Evolutionary conservation across 202 grass and related monocot species (phyloP), one percentile per base, ranked within the genome.

Genomic region (Bolboschoenoplectus hybrid): DNA sequence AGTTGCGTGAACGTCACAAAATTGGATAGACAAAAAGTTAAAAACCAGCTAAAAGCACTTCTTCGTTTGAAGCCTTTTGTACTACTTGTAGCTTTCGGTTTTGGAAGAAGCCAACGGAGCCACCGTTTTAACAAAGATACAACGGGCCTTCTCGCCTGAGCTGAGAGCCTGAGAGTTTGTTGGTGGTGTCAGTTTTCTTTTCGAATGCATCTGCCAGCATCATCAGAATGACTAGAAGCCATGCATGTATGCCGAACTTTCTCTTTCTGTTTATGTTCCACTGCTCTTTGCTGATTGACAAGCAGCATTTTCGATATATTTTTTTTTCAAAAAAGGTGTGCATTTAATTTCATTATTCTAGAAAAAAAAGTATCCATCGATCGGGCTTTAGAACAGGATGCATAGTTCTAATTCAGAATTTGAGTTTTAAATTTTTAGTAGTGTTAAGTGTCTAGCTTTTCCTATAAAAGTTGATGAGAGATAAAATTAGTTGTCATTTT

Each of bases 31-130:
- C 19, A 74, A 74, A 50, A 51, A 1, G 26, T 26, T 26, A 58
- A 58, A 58, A 58, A 70, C 67, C 71, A 74, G 20, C 51, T 51
- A 74, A 74, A 26, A 74, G 71, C 45, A 44, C 9, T 34, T 26
- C 19, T 51, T 6, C 50, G 46, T 74, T 44, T 66, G 10, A 34
- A 50, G 6, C 41, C 14, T 9, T 8, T 17, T 11, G 2, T 32
- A 49, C 9, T 51, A 32, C 1, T 39, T 12, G 70, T 74, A 74
- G 45, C 70, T 74, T 74, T 74, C 71, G n/a, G 44, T 74, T 74
- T 74, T 32, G 46, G 71, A 51, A 74, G 46, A 74, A 51, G 71
- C 44, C 19, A 74, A 51, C 4, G 8, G 71, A 74, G 71, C 44
- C 45, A 45, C 19, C 71, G 46, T 52, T 74, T 26, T 50, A 74